These are phyloP conservation scores for Diaporthe nobilis DNA, from an alignment of 2,329 filamentous ascomycete species.

Conservation along the genomic window DNA sequence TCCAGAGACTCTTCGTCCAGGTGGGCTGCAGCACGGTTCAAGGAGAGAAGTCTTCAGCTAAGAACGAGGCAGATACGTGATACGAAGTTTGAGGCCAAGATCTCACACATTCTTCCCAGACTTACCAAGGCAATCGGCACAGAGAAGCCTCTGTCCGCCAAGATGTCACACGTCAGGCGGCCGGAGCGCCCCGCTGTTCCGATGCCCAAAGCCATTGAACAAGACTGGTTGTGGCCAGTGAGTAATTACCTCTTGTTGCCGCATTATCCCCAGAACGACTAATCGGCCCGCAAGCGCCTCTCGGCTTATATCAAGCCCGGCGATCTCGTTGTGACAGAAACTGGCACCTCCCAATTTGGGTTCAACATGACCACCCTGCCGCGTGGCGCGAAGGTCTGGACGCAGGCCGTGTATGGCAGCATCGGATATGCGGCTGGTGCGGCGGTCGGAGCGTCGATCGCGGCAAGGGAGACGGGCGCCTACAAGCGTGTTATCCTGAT, in stretches of 20 bases:
- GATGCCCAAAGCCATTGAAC: conserved; percentile 35
- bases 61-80: conserved; percentile 41
- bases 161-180: neutral
- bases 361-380: conserved; percentile 39
- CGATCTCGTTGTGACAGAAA: conserved; percentile 45
- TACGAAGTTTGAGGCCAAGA: conserved; percentile 42
- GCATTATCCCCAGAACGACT: neutral
- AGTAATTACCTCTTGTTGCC: neutral
- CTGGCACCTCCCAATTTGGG: conserved; percentile 44
- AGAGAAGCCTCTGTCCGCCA: conserved; percentile 23
- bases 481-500: conserved; percentile 44
- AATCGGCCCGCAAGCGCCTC: conserved; percentile 29
- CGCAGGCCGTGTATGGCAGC: conserved; percentile 45
- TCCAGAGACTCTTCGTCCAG: neutral
- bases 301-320: conserved; percentile 40
- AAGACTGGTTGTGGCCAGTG: conserved; percentile 41
- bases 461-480: conserved; percentile 42
- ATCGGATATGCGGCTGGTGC: conserved; percentile 46
- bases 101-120: conserved; percentile 42
- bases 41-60: neutral
- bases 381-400: conserved; percentile 39
- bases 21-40: neutral
- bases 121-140: conserved; percentile 35
- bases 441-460: conserved; percentile 44
- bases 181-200: neutral